phyloP scores from a whole-genome alignment of 1,284 basidiomycete genomes.

The Puccinia horiana region DNA sequence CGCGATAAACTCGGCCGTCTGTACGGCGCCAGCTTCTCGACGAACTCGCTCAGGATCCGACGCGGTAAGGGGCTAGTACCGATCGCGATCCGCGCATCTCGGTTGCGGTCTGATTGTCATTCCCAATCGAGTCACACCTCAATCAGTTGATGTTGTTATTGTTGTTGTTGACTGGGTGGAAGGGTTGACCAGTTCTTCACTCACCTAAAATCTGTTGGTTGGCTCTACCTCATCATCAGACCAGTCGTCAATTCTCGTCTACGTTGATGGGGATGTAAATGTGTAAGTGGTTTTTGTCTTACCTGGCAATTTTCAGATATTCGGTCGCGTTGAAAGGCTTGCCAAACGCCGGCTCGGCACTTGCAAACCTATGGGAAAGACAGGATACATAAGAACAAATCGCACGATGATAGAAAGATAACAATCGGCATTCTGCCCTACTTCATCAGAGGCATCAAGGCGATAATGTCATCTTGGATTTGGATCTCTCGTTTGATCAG shows the following conservation, averaged over 20 bases:
- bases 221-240: background rate
- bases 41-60: conserved; percentile 35
- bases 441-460: conserved; percentile 58
- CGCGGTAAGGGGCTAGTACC: conserved; percentile 17
- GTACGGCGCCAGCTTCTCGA: conserved; percentile 27
- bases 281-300: background rate
- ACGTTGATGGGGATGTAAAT: no score
- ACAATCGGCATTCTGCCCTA: conserved; percentile 51
- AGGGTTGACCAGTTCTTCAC: background rate
- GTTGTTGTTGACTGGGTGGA: background rate
- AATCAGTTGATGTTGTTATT: background rate
- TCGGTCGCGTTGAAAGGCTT: background rate
- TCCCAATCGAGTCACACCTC: background rate
- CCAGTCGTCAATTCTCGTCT: background rate
- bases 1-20: background rate
- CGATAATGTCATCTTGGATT: conserved; percentile 58
- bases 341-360: background rate
- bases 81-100: conserved; percentile 39
- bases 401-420: background rate
- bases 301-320: conserved; percentile 12
- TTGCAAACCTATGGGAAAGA: background rate
- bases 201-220: conserved; percentile 8
- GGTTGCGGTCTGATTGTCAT: conserved; percentile 38
- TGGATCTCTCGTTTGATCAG: conserved; percentile 56
- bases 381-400: background rate